Base-by-base conservation (phyloP, 306 rosid genomes). In the Geum urbanum region DNA sequence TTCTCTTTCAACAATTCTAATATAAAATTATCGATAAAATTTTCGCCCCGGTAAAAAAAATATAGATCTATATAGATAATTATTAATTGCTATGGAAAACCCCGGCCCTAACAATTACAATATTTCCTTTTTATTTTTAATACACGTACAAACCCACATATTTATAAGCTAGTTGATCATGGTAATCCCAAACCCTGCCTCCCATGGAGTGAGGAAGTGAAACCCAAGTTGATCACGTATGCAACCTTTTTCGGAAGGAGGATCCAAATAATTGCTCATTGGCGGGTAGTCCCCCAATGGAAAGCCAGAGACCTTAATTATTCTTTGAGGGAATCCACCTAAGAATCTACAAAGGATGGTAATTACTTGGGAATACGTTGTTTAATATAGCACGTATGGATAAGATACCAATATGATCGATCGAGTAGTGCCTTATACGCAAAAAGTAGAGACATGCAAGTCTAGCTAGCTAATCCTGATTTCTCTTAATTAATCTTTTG, bases 131-230 rank as follows among this genome's bases (percentile, higher is more conserved):
- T 3, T 32, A 0, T 32, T 32, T 32, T 32, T 32, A 3, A 2
- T 32, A 32, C 37, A 32, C 37, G 37, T 32, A 32, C 37, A 32
- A 12, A 57, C 63, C 39, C 63, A 6, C 39, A 11, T 8, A 12
- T 68, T 16, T 5, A 40, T 69, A 9, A 40, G 48, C 47, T 19
- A 11, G 20, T 51, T 4, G 18, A 10, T 41, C 15, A 1, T 13
- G 63, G 51, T 40, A 16, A 45, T 41, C 53, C 13, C 5, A 41
- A 24, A 9, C 10, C 54, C 63, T 7, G 3, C 50, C 62, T 69
- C 73, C 73, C 74, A 44, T 44, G 66, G 65, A 70, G n/a, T 14
- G 16, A 58, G 73, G 74, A 56, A 58, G 41, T 37, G 65, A 37
- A 3, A 35, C 43, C 39, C 8, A 44, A 60, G 15, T 70, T 56